These are phyloP conservation scores for Lactarius psammicola DNA, from an alignment of 768 basidiomycete species.

Conservation along the genomic window DNA sequence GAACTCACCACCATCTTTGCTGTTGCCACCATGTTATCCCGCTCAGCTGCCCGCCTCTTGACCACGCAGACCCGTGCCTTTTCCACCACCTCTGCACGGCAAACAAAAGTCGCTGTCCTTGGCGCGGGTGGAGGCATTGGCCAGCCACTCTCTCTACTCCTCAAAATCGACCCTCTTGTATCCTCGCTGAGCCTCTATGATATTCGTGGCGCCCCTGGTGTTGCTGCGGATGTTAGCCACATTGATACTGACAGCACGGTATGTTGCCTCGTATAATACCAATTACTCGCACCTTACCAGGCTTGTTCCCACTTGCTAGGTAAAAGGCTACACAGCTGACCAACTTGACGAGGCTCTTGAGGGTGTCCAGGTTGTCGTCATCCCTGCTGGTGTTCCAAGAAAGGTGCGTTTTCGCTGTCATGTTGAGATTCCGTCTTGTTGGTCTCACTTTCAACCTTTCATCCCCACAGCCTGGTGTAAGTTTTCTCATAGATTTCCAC, in stretches of 20 bases:
- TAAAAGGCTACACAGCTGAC: constrained; percentile 77
- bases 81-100: constrained; percentile 68
- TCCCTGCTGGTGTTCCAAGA: constrained; percentile 98
- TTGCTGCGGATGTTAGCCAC: constrained; percentile 96
- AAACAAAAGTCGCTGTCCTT: constrained; percentile 91
- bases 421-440: neutral
- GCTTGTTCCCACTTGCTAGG: constrained; percentile 42
- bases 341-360: constrained; percentile 88
- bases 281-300: neutral
- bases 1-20: constrained; percentile 6
- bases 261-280: constrained; percentile 32
- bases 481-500: constrained; percentile 36
- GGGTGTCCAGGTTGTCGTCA: constrained; percentile 89
- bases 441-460: constrained; percentile 35
- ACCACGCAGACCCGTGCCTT: constrained; percentile 61
- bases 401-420: constrained; percentile 59
- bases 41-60: constrained; percentile 57
- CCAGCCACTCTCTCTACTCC: constrained; percentile 90
- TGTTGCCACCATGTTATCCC: constrained; percentile 58
- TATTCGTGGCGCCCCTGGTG: constrained; percentile 94
- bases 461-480: constrained; percentile 71
- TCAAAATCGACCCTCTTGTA: constrained; percentile 91
- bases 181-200: constrained; percentile 86
- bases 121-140: constrained; percentile 99
- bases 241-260: constrained; percentile 85